Percentiles rank a stretch among this genome's conserved stretches.
phyloP scores from a whole-genome alignment of 306 rosid species.

The Gynostemma pentaphyllum region DNA sequence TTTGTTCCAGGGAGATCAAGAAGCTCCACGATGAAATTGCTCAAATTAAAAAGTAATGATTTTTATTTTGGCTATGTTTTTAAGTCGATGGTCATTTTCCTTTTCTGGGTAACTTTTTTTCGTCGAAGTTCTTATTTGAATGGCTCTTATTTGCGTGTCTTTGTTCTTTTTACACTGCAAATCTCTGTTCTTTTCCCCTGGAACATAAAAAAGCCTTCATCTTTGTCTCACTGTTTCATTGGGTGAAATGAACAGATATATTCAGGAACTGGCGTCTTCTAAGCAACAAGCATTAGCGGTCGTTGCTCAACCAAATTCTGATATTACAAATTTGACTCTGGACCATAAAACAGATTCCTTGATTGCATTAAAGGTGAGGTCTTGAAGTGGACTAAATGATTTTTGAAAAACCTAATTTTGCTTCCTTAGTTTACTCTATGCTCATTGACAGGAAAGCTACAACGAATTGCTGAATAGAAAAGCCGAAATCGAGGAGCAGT shows the following conservation, averaged over 20 bases:
- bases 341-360: slow-evolving; percentile 26
- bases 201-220: background rate
- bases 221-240: background rate
- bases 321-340: slow-evolving; percentile 20
- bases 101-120: background rate
- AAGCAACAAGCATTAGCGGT: slow-evolving; percentile 28
- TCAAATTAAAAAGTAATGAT: slow-evolving; percentile 35
- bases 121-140: background rate
- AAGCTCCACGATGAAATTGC: slow-evolving; percentile 49
- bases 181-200: background rate
- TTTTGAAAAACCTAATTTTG: background rate
- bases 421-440: background rate
- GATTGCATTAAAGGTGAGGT: slow-evolving; percentile 37
- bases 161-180: no score
- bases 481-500: slow-evolving; percentile 45
- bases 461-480: slow-evolving; percentile 30
- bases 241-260: slow-evolving; percentile 23
- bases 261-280: slow-evolving; percentile 24
- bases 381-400: background rate
- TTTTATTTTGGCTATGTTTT: background rate
- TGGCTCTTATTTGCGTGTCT: background rate
- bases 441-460: slow-evolving; percentile 35
- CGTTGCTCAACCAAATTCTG: slow-evolving; percentile 28
- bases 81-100: background rate
- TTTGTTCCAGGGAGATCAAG: slow-evolving; percentile 32